Percentiles rank a stretch among this genome's conserved stretches.
phyloP scores from a whole-genome alignment of 331 rosid species.

The Quercus lobata region DNA sequence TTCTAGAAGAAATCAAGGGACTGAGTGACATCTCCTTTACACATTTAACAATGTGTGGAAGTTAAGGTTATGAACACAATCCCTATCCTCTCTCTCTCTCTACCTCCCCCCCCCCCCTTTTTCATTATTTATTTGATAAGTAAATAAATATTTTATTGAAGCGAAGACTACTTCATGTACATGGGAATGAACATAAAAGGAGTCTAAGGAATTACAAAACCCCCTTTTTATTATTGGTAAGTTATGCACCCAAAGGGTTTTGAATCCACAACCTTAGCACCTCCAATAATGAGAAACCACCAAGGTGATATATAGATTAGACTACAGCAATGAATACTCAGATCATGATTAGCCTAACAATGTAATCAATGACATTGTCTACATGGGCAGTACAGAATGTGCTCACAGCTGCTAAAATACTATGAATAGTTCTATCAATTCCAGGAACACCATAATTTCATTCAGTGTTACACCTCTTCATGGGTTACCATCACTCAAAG shows the following conservation, averaged over 20 bases:
- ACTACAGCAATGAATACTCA: neutral
- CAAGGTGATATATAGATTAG: neutral
- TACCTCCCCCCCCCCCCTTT: rapidly evolving
- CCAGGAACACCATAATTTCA: neutral
- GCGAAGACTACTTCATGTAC: no score
- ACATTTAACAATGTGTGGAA: no score
- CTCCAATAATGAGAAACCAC: neutral
- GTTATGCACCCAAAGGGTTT: no score
- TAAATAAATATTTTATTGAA: no score
- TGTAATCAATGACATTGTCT: neutral
- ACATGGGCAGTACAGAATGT: neutral
- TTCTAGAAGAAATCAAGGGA: neutral
- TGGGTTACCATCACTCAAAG: neutral
- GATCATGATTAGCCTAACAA: neutral
- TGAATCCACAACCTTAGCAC: no score
- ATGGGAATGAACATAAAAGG: no score
- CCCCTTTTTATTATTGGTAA: no score
- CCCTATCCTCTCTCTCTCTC: no score
- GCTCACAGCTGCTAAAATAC: neutral
- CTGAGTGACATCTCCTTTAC: neutral
- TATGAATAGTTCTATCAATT: neutral
- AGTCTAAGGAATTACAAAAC: no score
- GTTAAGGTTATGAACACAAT: no score
- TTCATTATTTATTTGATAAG: no score
- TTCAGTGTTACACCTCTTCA: neutral